These are phyloP conservation scores for Closterium sp. DNA, from an alignment of 139 green algal species.

Conservation along the genomic window DNA sequence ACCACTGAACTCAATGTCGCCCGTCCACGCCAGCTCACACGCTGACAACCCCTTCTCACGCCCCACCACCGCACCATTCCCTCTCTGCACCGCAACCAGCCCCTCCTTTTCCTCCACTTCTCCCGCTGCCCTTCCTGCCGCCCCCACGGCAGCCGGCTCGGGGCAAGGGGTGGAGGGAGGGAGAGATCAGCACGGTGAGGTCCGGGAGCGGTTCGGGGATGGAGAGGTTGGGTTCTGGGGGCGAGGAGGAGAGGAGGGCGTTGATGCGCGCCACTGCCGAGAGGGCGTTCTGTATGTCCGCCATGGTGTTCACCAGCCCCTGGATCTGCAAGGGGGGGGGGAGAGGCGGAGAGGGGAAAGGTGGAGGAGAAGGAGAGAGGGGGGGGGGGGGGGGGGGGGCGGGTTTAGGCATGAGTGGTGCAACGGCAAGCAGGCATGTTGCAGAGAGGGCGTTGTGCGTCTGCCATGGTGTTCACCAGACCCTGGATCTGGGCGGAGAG, in stretches of 20 bases:
- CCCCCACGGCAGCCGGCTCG: not conserved
- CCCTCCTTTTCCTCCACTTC: slow-evolving; percentile 16
- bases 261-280: slow-evolving; percentile 41
- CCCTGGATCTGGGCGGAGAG: not conserved
- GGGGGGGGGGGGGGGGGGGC: not conserved
- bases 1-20: slow-evolving; percentile 35
- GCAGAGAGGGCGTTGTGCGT: too few species aligned
- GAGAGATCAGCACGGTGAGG: not conserved
- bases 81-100: not conserved
- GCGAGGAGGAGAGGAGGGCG: not conserved
- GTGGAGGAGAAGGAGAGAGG: not conserved
- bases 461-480: too few species aligned
- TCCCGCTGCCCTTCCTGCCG: too few species aligned
- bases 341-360: not conserved
- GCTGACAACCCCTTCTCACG: not conserved
- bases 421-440: too few species aligned
- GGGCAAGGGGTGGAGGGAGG: not conserved
- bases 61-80: not conserved
- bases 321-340: slow-evolving; percentile 11
- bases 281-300: slow-evolving; percentile 10
- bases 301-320: slow-evolving; percentile 48
- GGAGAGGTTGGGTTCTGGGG: not conserved
- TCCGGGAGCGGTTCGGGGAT: not conserved
- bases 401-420: not conserved
- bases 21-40: slow-evolving; percentile 41